Percentiles rank a stretch among this genome's conserved stretches.
Conservation (phyloP, 2,329 filamentous ascomycete genomes). For the Thermoascus crustaceus region DNA sequence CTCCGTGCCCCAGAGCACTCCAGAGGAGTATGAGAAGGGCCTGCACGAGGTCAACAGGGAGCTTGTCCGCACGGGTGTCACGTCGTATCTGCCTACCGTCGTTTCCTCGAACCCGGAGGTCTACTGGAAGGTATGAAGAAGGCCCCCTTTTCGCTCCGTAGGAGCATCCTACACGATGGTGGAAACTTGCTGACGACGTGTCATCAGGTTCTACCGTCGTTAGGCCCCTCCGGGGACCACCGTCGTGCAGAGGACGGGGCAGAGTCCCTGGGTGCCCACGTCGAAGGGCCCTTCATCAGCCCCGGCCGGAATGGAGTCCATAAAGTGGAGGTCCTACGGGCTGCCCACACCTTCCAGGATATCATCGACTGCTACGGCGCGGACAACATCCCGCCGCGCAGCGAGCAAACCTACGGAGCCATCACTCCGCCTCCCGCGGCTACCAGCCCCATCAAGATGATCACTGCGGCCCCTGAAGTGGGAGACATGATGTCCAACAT, state of each 20-base stretch:
- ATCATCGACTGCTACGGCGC: slow-evolving; percentile 50
- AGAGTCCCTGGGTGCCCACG: slow-evolving; percentile 82
- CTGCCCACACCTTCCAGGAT: slow-evolving; percentile 54
- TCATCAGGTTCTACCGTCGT: slow-evolving; percentile 55
- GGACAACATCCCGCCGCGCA: slow-evolving; percentile 48
- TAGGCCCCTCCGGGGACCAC: slow-evolving; percentile 59
- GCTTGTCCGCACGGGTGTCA: slow-evolving; percentile 72
- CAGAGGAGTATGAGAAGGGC: slow-evolving; percentile 62
- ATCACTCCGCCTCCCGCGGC: slow-evolving; percentile 9
- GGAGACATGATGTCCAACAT: slow-evolving; percentile 64
- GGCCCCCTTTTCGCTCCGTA: too few species aligned
- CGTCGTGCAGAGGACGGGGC: slow-evolving; percentile 60
- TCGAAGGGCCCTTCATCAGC: slow-evolving; percentile 82
- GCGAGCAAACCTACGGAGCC: not conserved
- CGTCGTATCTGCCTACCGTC: slow-evolving; percentile 77
- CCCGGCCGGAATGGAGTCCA: slow-evolving; percentile 82
- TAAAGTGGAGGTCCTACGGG: slow-evolving; percentile 61
- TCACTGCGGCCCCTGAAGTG: slow-evolving; percentile 78
- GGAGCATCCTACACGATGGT: too few species aligned
- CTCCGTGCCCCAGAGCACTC: slow-evolving; percentile 61
- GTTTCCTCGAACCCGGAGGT: slow-evolving; percentile 67
- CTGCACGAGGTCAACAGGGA: slow-evolving; percentile 62
- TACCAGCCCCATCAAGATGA: slow-evolving; percentile 55
- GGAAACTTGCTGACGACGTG: not conserved
- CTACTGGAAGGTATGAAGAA: slow-evolving; percentile 66